A percentile compares a stretch with the other conserved stretches of the same genome.
These are phyloP conservation scores for Pyrus betulifolia DNA, from an alignment of 306 rosid species.

Conservation along the genomic window DNA sequence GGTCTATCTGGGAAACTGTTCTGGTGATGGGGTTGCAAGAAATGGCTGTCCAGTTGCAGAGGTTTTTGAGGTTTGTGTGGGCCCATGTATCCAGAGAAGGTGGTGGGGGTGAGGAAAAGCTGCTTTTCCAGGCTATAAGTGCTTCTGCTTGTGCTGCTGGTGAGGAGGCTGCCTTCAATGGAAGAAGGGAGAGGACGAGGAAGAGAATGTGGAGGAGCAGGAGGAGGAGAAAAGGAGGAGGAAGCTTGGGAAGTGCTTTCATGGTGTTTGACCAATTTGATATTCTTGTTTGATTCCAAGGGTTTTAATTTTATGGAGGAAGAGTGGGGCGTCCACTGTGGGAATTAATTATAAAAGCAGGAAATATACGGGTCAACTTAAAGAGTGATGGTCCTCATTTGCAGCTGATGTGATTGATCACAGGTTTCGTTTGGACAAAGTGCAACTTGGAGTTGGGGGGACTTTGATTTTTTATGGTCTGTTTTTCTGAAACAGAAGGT, in stretches of 20 bases:
- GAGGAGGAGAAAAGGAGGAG: neutral
- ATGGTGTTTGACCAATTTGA: neutral
- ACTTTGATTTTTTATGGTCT: no score
- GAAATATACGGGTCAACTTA: no score
- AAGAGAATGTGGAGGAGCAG: conserved; percentile 12
- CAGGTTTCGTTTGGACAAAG: no score
- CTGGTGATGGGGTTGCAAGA: conserved; percentile 29
- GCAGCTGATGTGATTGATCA: no score
- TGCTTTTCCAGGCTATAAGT: conserved; percentile 61
- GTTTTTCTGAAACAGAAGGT: no score
- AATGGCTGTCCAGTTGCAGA: conserved; percentile 57
- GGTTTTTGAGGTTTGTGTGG: conserved; percentile 26
- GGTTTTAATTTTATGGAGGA: neutral
- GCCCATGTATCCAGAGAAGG: conserved; percentile 52
- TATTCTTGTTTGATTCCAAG: no score
- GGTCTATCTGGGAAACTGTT: conserved; percentile 34
- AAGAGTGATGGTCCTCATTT: no score
- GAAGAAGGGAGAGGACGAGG: conserved; percentile 29
- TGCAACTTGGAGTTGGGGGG: no score
- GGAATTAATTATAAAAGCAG: no score
- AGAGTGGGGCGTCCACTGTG: neutral
- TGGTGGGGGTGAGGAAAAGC: conserved; percentile 21
- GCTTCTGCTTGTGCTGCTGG: conserved; percentile 52
- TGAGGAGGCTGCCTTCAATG: conserved; percentile 33
- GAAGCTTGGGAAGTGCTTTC: conserved; percentile 1